A percentile compares a stretch with the other conserved stretches of the same genome.
These are phyloP conservation scores for Phytophthora ohioensis DNA, from an alignment of 352 stramenopile species.

Conservation along the genomic window DNA sequence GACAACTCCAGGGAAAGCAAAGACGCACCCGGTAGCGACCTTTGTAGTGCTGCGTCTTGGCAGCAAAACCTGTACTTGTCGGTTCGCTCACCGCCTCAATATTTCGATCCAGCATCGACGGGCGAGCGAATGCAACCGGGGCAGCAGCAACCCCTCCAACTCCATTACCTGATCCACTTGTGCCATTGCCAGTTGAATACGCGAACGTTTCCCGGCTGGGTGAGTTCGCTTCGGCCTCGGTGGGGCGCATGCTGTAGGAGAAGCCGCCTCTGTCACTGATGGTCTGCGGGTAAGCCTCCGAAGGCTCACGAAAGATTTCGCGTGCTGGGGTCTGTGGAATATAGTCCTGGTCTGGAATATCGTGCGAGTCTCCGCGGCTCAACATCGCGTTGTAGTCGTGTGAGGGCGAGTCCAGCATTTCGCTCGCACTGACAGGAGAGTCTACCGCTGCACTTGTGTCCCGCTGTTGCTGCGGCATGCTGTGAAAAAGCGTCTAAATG, in stretches of 20 bases:
- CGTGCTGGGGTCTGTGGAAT: slow-evolving; percentile 24
- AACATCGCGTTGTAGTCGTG: slow-evolving; percentile 36
- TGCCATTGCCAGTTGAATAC: slow-evolving; percentile 30
- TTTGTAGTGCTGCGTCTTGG: slow-evolving; percentile 42
- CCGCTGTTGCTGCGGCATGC: slow-evolving; percentile 9
- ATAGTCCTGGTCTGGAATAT: slow-evolving; percentile 34
- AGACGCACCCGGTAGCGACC: slow-evolving; percentile 39
- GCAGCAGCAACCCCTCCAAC: slow-evolving; percentile 11
- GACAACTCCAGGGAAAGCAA: not conserved
- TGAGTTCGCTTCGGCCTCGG: slow-evolving; percentile 17
- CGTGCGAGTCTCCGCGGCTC: slow-evolving; percentile 25
- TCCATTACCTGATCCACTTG: slow-evolving; percentile 17
- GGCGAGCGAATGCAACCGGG: slow-evolving; percentile 24
- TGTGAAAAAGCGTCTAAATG: slow-evolving; percentile 10
- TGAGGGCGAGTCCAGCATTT: slow-evolving; percentile 22
- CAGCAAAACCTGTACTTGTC: slow-evolving; percentile 11
- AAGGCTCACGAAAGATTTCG: slow-evolving; percentile 37
- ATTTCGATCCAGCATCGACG: slow-evolving; percentile 40
- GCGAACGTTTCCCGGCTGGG: slow-evolving; percentile 29
- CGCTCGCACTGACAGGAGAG: slow-evolving; percentile 22
- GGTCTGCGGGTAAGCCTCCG: slow-evolving; percentile 27
- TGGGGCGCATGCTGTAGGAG: slow-evolving; percentile 33
- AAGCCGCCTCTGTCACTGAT: slow-evolving; percentile 33
- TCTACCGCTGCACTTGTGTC: slow-evolving; percentile 2
- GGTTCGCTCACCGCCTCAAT: slow-evolving; percentile 40